Base-by-base conservation (phyloP, 371 early-diverging fungal species). In the Sporodiniella umbellata region DNA sequence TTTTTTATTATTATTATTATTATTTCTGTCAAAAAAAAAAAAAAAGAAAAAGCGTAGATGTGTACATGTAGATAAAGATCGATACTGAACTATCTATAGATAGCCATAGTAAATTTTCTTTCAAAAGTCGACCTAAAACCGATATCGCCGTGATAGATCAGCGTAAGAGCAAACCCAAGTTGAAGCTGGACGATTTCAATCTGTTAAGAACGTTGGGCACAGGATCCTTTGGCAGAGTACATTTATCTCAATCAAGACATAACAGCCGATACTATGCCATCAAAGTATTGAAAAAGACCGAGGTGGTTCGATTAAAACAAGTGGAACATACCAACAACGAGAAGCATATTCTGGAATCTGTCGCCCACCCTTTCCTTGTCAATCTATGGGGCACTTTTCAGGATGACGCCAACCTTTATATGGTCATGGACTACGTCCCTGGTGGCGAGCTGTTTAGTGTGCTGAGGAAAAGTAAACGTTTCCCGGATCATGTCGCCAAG, bases 151-250 rank as follows among this genome's bases (percentile, higher is more conserved):
- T 60, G 11, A 63, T 63, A n/a, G 45, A 55, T 11, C 64, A 63
- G 15, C 51, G 64, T 72, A 25, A 45, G 14, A 54, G 47, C 14
- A 45, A 70, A 59, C 62, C 70, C 40, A 79, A 82, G 52, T 70
- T 85, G 30, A 70, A 72, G 51, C 67, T 89, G 33, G 66, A 66
- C 24, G 86, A 88, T 39, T 89, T 88, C 57, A 70, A 75, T 25
- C 72, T 89, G 40, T 75, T 79, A 40, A 81, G 88, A 24, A 90
- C 91, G 15, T 56, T 99, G 22, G 99, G 99, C 10, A 96, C 97
- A 1, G 99, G 99, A 11, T 95, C 99, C 1, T 99, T 99, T 82
- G 99, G 99, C 14, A 89, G 98, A 8, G 97, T 96, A 15, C 95
- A 90, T 52, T 60, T 96, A 10, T 88, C 91, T 0, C 77, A 81